Percentiles rank a stretch among this genome's conserved stretches.
These are phyloP conservation scores for Combretum micranthum DNA, from an alignment of 345 rosid species.

Conservation along the genomic window DNA sequence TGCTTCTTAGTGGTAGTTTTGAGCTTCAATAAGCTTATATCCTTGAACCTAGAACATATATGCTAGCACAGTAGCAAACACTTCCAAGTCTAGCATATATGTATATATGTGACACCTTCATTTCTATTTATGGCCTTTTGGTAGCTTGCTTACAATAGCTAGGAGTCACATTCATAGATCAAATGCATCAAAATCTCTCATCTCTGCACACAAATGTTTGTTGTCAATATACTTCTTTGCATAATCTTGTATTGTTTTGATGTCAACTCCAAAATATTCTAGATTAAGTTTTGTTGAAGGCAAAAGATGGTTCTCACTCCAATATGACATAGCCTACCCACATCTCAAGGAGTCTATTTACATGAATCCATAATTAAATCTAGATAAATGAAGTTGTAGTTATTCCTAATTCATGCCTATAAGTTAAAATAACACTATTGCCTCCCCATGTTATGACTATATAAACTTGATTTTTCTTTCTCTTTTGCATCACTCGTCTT, in stretches of 20 bases:
- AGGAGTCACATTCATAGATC: conserved; percentile 93
- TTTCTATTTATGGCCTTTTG: conserved; percentile 61
- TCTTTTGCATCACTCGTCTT: conserved; percentile 38
- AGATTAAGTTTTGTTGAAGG: conserved; percentile 85
- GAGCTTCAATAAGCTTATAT: too few species aligned
- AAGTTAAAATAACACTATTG: conserved; percentile 94
- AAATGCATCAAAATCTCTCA: conserved; percentile 95
- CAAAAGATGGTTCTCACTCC: conserved; percentile 95
- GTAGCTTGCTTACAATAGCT: conserved; percentile 62
- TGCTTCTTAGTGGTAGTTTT: too few species aligned
- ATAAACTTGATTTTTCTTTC: conserved; percentile 60
- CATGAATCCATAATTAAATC: conserved; percentile 96
- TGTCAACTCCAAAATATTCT: conserved; percentile 94
- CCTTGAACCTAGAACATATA: too few species aligned
- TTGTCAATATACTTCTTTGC: conserved; percentile 46
- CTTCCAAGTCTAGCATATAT: conserved; percentile 98
- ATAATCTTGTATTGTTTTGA: conserved; percentile 63
- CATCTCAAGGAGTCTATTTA: conserved; percentile 83
- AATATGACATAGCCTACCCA: conserved; percentile 69
- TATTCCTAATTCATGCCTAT: conserved; percentile 93
- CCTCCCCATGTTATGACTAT: conserved; percentile 89
- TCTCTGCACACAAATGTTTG: conserved; percentile 76
- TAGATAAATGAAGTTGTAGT: conserved; percentile 72
- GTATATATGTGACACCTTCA: conserved; percentile 86
- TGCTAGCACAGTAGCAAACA: too few species aligned